Percentiles rank a stretch among this genome's conserved stretches.
Evolutionary conservation across 345 rosid species (phyloP).

Genomic region (Clarkia xantiana): DNA sequence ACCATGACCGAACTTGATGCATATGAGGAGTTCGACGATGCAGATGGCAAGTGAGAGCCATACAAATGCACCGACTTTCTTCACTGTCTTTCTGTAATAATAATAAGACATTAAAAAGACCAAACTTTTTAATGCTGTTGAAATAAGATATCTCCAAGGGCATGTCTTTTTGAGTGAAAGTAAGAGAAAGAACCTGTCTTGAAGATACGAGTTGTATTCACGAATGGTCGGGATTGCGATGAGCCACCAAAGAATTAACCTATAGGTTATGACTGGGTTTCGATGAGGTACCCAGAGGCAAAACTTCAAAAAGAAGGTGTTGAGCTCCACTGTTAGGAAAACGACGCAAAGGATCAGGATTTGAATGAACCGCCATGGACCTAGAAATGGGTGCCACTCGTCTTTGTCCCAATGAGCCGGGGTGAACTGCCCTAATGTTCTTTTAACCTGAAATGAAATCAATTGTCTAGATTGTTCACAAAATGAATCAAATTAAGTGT

Average conservation of each 20-base stretch:
- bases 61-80: constrained; percentile 96
- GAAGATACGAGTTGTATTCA: constrained; percentile 92
- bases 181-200: constrained; percentile 22
- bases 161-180: too few relatives aligned
- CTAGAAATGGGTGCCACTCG: constrained; percentile 96
- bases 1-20: constrained; percentile 98
- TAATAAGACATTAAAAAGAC: too few relatives aligned
- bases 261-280: constrained; percentile 78
- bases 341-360: constrained; percentile 75
- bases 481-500: too few relatives aligned
- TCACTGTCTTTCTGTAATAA: constrained; percentile 37
- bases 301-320: constrained; percentile 95
- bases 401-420: constrained; percentile 99
- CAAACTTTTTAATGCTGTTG: too few relatives aligned
- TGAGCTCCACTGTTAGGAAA: constrained; percentile 81
- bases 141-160: too few relatives aligned
- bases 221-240: constrained; percentile 95
- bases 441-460: constrained; percentile 41
- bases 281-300: constrained; percentile 95
- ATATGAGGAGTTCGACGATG: constrained; percentile 88
- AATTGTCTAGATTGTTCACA: too few relatives aligned
- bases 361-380: constrained; percentile 96
- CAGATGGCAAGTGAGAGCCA: constrained; percentile 96
- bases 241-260: constrained; percentile 94
- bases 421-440: constrained; percentile 87